Percentiles rank a stretch among this genome's conserved stretches.
Evolutionary conservation across 129 eudicot species (phyloP).

Genomic region (Flaveria sonorensis): DNA sequence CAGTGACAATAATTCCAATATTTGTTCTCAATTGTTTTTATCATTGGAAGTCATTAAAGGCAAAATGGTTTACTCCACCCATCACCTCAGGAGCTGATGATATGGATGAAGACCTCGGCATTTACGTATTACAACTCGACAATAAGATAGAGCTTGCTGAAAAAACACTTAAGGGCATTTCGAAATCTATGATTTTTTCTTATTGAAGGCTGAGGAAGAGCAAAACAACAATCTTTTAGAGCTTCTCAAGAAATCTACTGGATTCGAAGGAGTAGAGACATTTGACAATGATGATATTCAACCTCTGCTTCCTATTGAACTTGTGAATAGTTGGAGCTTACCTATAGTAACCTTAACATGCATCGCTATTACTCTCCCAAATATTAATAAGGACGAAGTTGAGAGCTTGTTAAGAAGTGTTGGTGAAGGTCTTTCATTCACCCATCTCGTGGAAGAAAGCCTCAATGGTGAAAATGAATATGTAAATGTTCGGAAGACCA

Average conservation of each 20-base stretch:
- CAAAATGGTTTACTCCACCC: no score
- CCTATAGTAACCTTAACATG: conserved; percentile 27
- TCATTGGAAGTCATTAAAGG: neutral
- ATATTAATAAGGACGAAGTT: neutral
- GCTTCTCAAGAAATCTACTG: conserved; percentile 29
- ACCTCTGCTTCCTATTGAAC: conserved; percentile 4
- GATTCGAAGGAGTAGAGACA: conserved; percentile 10
- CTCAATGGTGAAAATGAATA: neutral
- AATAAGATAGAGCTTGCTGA: conserved; percentile 14
- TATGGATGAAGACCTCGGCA: conserved; percentile 1
- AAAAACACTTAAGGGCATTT: conserved; percentile 10
- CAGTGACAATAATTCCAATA: neutral
- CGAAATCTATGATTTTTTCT: neutral
- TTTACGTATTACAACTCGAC: conserved; percentile 10
- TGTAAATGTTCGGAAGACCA: conserved; percentile 10
- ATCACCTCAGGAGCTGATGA: neutral
- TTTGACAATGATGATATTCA: conserved; percentile 22
- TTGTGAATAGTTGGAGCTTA: conserved; percentile 25
- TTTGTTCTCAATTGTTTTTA: neutral
- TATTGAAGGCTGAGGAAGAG: neutral
- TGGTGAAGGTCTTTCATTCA: conserved; percentile 25
- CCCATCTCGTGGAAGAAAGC: conserved; percentile 28
- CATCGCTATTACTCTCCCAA: conserved; percentile 26
- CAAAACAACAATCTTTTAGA: conserved; percentile 10
- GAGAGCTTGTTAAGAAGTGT: neutral